These are phyloP conservation scores for Phytophthora capsici DNA, from an alignment of 352 stramenopile genomes.

Conservation along the genomic window DNA sequence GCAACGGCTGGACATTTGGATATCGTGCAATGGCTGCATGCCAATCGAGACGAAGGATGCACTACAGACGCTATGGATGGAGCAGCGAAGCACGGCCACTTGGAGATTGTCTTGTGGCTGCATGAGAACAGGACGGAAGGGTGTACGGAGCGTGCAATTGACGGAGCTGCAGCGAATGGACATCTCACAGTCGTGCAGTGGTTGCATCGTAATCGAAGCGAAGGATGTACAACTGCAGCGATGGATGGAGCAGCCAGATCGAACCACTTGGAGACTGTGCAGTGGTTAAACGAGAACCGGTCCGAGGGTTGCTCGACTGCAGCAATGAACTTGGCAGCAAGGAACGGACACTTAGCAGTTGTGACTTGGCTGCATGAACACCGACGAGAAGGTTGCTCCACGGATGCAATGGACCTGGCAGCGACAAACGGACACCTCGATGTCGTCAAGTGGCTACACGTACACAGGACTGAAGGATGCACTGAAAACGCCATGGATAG, in stretches of 20 bases:
- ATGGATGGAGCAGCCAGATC: constrained; percentile 30
- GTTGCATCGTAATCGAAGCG: constrained; percentile 20
- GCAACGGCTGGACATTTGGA: constrained; percentile 25
- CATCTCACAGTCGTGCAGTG: constrained; percentile 21
- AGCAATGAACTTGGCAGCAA: constrained; percentile 33
- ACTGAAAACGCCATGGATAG: constrained; percentile 25
- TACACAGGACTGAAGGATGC: constrained; percentile 28
- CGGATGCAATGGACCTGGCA: constrained; percentile 30
- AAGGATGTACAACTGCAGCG: constrained; percentile 28
- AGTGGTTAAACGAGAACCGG: constrained; percentile 22
- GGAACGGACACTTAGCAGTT: constrained; percentile 23
- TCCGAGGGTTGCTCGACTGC: constrained; percentile 17
- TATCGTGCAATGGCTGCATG: constrained; percentile 30
- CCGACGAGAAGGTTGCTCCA: constrained; percentile 24
- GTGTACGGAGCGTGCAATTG: constrained; percentile 33
- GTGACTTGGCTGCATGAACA: constrained; percentile 27
- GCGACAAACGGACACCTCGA: constrained; percentile 44
- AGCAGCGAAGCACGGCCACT: constrained; percentile 29
- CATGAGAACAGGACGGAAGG: constrained; percentile 30
- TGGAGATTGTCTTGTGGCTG: constrained; percentile 27
- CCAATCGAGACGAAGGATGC: constrained; percentile 24
- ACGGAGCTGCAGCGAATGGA: constrained; percentile 34
- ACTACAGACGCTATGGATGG: constrained; percentile 28
- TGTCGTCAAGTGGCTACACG: constrained; percentile 56
- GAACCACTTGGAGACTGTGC: constrained; percentile 19